A percentile compares a stretch with the other conserved stretches of the same genome.
Evolutionary conservation across 192 early-diverging fungal species (phyloP).

Genomic region (Gaertneriomyces semiglobifer): DNA sequence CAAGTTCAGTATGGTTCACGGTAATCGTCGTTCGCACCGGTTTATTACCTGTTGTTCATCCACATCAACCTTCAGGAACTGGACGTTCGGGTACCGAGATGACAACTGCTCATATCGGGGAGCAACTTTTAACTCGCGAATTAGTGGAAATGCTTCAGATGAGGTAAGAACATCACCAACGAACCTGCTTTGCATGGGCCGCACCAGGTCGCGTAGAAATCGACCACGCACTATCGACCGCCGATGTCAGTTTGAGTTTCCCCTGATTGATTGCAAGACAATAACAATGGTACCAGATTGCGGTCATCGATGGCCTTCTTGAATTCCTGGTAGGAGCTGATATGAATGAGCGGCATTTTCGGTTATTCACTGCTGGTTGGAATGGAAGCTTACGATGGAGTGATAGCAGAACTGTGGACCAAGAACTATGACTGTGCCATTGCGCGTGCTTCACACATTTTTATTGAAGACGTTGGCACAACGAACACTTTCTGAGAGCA

Average conservation of each 20-base stretch:
- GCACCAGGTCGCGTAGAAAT: constrained; percentile 84
- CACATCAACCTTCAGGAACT: constrained; percentile 82
- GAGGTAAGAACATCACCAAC: constrained; percentile 31
- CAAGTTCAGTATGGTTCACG: neutral
- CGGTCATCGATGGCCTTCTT: constrained; percentile 34
- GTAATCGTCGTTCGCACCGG: constrained; percentile 18
- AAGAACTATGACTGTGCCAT: too few species aligned
- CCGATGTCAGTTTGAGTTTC: neutral
- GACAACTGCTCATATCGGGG: constrained; percentile 64
- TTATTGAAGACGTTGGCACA: too few species aligned
- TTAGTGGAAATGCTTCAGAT: neutral
- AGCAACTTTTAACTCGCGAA: constrained; percentile 39
- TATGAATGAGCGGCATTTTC: constrained; percentile 38
- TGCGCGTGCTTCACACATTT: too few species aligned
- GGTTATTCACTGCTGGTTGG: too few species aligned
- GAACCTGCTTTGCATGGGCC: constrained; percentile 77
- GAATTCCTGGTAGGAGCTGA: constrained; percentile 38
- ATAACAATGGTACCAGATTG: constrained; percentile 16
- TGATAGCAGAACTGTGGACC: too few species aligned
- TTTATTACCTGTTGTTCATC: constrained; percentile 55
- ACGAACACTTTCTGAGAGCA: too few species aligned
- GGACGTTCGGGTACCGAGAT: constrained; percentile 45
- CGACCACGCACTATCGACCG: constrained; percentile 55
- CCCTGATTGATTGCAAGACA: neutral
- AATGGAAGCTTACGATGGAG: too few species aligned